A percentile compares a stretch with the other conserved stretches of the same genome.
Evolutionary conservation across 2,329 filamentous ascomycete genomes (phyloP).

Genomic region (Neopestalotiopsis rosae): DNA sequence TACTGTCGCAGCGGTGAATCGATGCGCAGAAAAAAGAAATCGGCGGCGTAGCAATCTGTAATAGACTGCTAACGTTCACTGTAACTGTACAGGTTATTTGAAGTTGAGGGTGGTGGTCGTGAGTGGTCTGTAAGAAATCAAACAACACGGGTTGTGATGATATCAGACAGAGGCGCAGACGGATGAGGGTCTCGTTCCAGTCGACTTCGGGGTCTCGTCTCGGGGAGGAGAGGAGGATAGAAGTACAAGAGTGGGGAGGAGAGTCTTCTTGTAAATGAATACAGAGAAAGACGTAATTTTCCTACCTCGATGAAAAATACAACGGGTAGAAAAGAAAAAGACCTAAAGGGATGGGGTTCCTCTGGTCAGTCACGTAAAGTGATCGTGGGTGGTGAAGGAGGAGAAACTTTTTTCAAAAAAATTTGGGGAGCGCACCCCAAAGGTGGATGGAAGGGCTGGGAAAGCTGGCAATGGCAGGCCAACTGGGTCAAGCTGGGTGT

Average conservation of each 20-base stretch:
- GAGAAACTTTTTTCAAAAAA: conserved; percentile 18
- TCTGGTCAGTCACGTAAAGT: conserved; percentile 19
- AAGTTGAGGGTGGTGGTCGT: conserved; percentile 2
- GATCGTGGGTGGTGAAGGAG: conserved; percentile 18
- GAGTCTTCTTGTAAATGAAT: conserved; percentile 12
- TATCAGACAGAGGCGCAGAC: conserved; percentile 1
- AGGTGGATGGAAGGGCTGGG: conserved; percentile 6
- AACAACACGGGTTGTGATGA: conserved; percentile 7
- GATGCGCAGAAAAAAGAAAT: conserved; percentile 7
- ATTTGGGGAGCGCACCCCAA: conserved; percentile 10
- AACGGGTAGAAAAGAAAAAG: conserved; percentile 18
- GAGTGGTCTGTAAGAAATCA: background rate
- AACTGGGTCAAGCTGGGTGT: background rate
- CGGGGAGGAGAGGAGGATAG: conserved; percentile 13
- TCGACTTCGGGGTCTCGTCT: conserved; percentile 15
- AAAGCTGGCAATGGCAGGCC: conserved; percentile 9
- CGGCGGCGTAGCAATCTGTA: background rate
- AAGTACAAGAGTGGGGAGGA: conserved; percentile 19
- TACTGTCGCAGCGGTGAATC: conserved; percentile 10
- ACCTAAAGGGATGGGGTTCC: conserved; percentile 7
- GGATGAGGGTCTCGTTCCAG: background rate
- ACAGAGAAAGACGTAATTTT: conserved; percentile 11
- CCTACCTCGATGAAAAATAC: conserved; percentile 19
- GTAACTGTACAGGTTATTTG: background rate
- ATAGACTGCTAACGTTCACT: background rate